Evolutionary conservation across 495 filamentous ascomycete genomes (phyloP), one percentile per base, ranked within the genome.

Genomic region (Sporormia fimetaria): DNA sequence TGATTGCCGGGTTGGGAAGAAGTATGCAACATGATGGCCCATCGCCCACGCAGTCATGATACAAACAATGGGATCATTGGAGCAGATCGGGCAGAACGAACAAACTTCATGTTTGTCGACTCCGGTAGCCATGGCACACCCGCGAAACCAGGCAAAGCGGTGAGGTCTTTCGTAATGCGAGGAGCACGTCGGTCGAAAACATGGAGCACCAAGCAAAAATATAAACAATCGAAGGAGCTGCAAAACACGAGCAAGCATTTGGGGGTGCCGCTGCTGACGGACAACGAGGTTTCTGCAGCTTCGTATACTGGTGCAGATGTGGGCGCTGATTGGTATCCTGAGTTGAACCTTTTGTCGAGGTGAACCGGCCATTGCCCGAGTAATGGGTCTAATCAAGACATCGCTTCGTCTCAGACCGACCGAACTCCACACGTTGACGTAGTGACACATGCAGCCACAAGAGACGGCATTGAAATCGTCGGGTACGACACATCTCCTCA

Each of bases 81-180:
- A 21, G 47, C 35, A 41, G 22, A 22, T 10, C 28, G 1, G 9
- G 15, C 9, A 45, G 45, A 21, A 28, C 46, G 33, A 24, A 43
- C 28, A 40, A 42, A 39, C 10, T 56, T 56, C 31, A 47, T 53
- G 38, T 56, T 56, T 40, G 45, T 56, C 27, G 49, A 56, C 25
- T 49, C 53, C 4, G 27, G 32, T 20, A 34, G 29, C 24, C 23
- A 36, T 20, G 49, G 45, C 2, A 9, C 17, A 1, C 35, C 39
- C 11, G 28, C 40, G 7, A 52, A 56, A 20, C 47, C 45, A 8
- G 30, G 48, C 16, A 52, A 49, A 28, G 46, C 47, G 9, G 40
- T 53, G 14, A 26, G 53, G 14, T 50, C 44, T 3, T 56, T 56
- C 44, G 49, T 56, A 3, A 56, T 56, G 53, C 45, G 50, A 10